Conservation (phyloP, 2,329 filamentous ascomycete genomes). For the Alternaria infectoria region DNA sequence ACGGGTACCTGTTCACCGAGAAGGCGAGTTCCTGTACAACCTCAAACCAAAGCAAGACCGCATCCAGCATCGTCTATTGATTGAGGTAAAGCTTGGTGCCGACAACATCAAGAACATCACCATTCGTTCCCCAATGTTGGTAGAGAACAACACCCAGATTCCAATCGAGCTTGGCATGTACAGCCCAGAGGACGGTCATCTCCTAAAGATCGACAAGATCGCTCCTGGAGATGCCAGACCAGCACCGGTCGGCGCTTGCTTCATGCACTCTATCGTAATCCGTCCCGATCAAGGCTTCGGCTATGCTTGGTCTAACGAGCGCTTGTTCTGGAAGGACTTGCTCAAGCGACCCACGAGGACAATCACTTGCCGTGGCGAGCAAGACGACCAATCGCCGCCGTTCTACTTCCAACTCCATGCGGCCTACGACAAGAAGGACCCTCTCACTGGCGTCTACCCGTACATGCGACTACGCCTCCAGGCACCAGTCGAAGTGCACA, state of each 20-base stretch:
- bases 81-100: conserved; percentile 86
- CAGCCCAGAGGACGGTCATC: conserved; percentile 82
- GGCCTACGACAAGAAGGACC: conserved; percentile 81
- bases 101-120: conserved; percentile 99
- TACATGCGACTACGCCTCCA: conserved; percentile 94
- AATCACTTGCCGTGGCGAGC: conserved; percentile 85
- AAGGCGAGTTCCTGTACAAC: conserved; percentile 90
- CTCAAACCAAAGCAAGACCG: conserved; percentile 86
- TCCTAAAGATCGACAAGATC: conserved; percentile 98
- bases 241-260: conserved; percentile 90
- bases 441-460: conserved; percentile 83
- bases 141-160: conserved; percentile 97
- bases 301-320: conserved; percentile 91
- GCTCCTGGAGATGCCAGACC: conserved; percentile 88
- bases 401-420: conserved; percentile 98
- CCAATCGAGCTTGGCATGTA: conserved; percentile 93
- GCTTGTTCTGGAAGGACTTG: conserved; percentile 90
- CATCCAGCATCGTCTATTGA: conserved; percentile 85
- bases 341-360: conserved; percentile 84
- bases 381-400: conserved; percentile 74
- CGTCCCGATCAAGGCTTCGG: conserved; percentile 95
- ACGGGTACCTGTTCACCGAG: conserved; percentile 88
- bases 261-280: conserved; percentile 84
- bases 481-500: conserved; percentile 92
- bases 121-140: conserved; percentile 84